phyloP scores from a whole-genome alignment of 345 rosid genomes.

The Citrus medica region DNA sequence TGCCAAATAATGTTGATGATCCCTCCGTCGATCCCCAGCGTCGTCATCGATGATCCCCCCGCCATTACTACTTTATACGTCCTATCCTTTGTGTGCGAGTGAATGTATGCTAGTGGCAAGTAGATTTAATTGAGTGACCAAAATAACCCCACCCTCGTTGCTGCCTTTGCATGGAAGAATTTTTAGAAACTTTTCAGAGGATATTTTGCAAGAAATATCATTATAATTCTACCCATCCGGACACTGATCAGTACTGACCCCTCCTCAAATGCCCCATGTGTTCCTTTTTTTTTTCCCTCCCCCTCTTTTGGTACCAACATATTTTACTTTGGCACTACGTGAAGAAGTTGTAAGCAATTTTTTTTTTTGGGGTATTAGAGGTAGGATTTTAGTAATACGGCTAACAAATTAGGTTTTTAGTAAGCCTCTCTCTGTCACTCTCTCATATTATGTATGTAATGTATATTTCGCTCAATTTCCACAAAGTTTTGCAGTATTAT shows the following conservation, averaged over 20 bases:
- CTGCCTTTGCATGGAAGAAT: not conserved
- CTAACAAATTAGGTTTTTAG: conserved; percentile 22
- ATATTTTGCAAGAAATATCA: not conserved
- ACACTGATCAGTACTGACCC: not conserved
- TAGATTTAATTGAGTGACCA: not conserved
- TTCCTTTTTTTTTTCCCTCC: too few relatives aligned
- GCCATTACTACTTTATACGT: not conserved
- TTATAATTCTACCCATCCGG: not conserved
- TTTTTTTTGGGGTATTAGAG: not conserved
- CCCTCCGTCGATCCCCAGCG: not conserved
- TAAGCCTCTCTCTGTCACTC: not conserved
- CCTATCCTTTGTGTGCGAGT: conserved; percentile 10
- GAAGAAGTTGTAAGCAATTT: conserved; percentile 13
- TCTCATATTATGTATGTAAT: conserved; percentile 25
- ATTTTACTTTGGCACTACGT: not conserved
- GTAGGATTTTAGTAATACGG: conserved; percentile 13
- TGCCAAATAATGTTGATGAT: conserved; percentile 9
- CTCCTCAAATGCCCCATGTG: not conserved
- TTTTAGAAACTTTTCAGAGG: not conserved
- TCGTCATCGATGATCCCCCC: conserved; percentile 12
- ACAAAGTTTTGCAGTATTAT: conserved; percentile 36
- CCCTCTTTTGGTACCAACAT: not conserved
- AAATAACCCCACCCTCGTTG: not conserved
- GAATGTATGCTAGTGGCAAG: not conserved
- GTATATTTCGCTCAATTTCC: conserved; percentile 33